These are phyloP conservation scores for Escovopsis sp. DNA, from an alignment of 2,329 filamentous ascomycete species.

Conservation along the genomic window DNA sequence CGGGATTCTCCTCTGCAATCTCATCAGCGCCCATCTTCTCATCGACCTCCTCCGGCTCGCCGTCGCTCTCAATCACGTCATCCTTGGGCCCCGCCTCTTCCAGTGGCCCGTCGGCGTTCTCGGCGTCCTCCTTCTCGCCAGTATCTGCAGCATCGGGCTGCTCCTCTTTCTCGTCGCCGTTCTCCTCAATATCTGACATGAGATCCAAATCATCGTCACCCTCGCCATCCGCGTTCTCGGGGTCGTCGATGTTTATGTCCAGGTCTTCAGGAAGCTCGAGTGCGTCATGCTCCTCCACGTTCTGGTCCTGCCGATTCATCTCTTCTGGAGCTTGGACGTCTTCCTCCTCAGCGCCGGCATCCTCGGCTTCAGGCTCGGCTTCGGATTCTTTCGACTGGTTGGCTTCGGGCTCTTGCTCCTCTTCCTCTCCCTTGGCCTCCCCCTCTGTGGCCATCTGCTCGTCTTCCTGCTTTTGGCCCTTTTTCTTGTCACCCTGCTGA, in stretches of 20 bases:
- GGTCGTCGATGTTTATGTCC: constrained; percentile 65
- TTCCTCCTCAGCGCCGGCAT: constrained; percentile 34
- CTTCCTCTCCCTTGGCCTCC: constrained; percentile 34
- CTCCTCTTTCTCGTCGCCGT: constrained; percentile 20
- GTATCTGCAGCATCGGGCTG: constrained; percentile 23
- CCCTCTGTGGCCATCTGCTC: constrained; percentile 46
- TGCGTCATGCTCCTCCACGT: constrained; percentile 67
- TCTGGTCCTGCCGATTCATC: constrained; percentile 50
- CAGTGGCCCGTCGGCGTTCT: constrained; percentile 23
- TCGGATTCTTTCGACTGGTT: constrained; percentile 27
- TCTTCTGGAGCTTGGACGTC: constrained; percentile 41
- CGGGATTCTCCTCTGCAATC: constrained; percentile 28
- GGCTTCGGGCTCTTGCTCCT: constrained; percentile 22
- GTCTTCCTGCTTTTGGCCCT: constrained; percentile 52
- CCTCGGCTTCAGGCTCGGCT: constrained; percentile 25
- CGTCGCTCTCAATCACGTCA: constrained; percentile 40
- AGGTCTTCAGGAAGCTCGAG: constrained; percentile 80
- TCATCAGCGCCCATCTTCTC: constrained; percentile 26
- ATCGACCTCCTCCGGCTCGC: constrained; percentile 36
- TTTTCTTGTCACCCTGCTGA: constrained; percentile 57
- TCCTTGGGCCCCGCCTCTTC: constrained; percentile 24
- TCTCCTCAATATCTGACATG: constrained; percentile 38
- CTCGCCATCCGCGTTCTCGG: constrained; percentile 39
- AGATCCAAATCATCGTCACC: constrained; percentile 45
- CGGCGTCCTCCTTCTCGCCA: constrained; percentile 21